phyloP scores from a whole-genome alignment of 352 stramenopile genomes.

The Phytophthora multivora region DNA sequence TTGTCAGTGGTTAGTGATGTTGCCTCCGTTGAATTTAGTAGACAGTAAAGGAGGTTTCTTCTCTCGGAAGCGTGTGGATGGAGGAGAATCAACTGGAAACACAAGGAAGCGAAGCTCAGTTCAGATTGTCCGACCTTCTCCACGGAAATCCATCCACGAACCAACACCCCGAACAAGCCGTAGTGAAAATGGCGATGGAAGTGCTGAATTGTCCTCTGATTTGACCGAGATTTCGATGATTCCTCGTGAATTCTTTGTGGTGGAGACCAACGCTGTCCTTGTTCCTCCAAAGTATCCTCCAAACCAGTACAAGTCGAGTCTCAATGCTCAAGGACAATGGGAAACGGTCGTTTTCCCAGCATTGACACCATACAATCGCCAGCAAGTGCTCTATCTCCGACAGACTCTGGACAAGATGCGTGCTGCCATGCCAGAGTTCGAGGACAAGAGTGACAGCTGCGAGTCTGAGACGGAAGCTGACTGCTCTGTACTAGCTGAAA shows the following conservation, averaged over 20 bases:
- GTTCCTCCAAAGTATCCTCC: constrained; percentile 53
- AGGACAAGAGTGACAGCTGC: constrained; percentile 4
- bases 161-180: constrained; percentile 13
- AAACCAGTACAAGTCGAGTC: constrained; percentile 65
- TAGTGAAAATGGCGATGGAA: neutral
- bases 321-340: constrained; percentile 48
- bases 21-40: constrained; percentile 47
- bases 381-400: constrained; percentile 72
- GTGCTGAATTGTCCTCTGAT: neutral
- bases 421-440: constrained; percentile 22
- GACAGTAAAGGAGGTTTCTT: constrained; percentile 45
- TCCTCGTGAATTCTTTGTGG: constrained; percentile 77
- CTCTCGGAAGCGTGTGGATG: constrained; percentile 35
- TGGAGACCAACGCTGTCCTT: constrained; percentile 74
- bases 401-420: constrained; percentile 69
- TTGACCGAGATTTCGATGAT: constrained; percentile 53
- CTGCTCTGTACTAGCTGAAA: constrained; percentile 4
- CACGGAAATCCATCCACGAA: constrained; percentile 16
- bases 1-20: constrained; percentile 25
- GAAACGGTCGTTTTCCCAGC: constrained; percentile 81
- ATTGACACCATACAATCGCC: constrained; percentile 59
- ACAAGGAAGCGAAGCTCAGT: constrained; percentile 19
- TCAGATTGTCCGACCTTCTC: constrained; percentile 27
- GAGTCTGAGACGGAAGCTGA: constrained; percentile 13
- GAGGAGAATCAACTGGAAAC: constrained; percentile 13